Evolutionary conservation across 257 asterid genomes (phyloP).

Genomic region (Primulina eburnea): DNA sequence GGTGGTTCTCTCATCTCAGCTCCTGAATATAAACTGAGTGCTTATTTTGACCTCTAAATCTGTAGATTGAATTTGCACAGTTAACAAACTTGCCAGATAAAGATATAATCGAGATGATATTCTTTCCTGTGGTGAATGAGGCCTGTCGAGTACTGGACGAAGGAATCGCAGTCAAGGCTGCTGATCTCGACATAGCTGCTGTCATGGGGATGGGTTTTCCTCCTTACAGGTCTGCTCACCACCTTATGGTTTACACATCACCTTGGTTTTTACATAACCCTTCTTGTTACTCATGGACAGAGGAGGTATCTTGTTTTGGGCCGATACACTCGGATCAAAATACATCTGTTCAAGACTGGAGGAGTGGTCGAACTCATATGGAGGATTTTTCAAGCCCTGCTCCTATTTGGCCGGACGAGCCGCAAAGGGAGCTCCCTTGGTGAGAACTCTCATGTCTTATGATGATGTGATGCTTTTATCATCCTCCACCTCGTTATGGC

Average conservation of each 20-base stretch:
- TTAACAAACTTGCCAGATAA: conserved; percentile 61
- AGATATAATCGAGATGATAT: conserved; percentile 90
- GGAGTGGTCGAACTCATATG: conserved; percentile 70
- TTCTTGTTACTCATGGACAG: conserved; percentile 37
- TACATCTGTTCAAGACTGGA: conserved; percentile 74
- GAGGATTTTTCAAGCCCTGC: conserved; percentile 86
- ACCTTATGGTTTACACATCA: background rate
- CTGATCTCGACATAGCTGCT: conserved; percentile 89
- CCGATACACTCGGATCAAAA: conserved; percentile 83
- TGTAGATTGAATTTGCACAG: conserved; percentile 32
- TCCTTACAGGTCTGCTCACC: conserved; percentile 66
- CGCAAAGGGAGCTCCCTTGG: conserved; percentile 80
- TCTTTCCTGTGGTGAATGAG: conserved; percentile 95
- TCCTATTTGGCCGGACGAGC: conserved; percentile 76
- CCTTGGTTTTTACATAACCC: background rate
- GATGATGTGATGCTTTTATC: background rate
- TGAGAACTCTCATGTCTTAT: conserved; percentile 36
- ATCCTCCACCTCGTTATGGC: background rate
- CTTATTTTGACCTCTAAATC: background rate
- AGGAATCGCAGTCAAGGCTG: conserved; percentile 85
- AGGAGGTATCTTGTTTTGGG: conserved; percentile 95
- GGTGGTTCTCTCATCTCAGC: conserved; percentile 39
- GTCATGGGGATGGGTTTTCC: conserved; percentile 99
- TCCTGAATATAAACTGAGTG: background rate
- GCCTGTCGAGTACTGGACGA: conserved; percentile 90